These are phyloP conservation scores for Colletotrichum godetiae DNA, from an alignment of 2,329 filamentous ascomycete genomes.

Conservation along the genomic window DNA sequence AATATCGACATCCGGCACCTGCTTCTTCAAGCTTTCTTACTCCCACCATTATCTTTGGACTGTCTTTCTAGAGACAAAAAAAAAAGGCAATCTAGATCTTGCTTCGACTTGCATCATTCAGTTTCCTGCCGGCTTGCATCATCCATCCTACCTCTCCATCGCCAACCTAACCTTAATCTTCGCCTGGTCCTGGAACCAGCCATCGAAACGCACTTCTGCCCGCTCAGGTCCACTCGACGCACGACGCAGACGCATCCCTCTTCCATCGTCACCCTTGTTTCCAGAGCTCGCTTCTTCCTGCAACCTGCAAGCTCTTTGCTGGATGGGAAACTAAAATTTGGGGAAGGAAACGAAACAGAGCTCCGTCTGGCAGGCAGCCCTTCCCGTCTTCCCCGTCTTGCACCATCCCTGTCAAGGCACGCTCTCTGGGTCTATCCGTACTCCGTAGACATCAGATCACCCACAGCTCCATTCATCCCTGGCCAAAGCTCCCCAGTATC, in stretches of 20 bases:
- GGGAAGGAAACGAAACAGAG: constrained; percentile 30
- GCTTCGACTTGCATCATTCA: not conserved
- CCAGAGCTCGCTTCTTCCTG: not conserved
- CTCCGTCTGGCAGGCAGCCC: constrained; percentile 12
- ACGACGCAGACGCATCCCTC: not conserved
- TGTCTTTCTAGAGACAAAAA: constrained; percentile 13
- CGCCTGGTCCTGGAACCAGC: not conserved
- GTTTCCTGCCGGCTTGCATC: not conserved
- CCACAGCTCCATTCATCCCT: not conserved
- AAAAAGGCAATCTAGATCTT: not conserved
- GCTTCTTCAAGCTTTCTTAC: not conserved
- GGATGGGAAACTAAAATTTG: not conserved
- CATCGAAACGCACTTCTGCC: constrained; percentile 10
- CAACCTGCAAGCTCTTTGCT: not conserved
- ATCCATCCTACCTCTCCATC: not conserved
- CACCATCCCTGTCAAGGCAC: constrained; percentile 15
- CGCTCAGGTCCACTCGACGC: constrained; percentile 4
- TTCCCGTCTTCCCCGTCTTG: constrained; percentile 24
- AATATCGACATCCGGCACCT: not conserved
- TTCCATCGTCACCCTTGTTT: not conserved
- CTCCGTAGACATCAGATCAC: constrained; percentile 6
- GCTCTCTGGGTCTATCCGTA: not conserved
- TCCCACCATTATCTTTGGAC: not conserved
- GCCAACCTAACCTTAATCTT: not conserved
- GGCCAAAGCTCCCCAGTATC: not conserved